Evolutionary conservation across 345 rosid genomes (phyloP), one percentile per base, ranked within the genome.

Genomic region (Psidium friedrichsthalianum): DNA sequence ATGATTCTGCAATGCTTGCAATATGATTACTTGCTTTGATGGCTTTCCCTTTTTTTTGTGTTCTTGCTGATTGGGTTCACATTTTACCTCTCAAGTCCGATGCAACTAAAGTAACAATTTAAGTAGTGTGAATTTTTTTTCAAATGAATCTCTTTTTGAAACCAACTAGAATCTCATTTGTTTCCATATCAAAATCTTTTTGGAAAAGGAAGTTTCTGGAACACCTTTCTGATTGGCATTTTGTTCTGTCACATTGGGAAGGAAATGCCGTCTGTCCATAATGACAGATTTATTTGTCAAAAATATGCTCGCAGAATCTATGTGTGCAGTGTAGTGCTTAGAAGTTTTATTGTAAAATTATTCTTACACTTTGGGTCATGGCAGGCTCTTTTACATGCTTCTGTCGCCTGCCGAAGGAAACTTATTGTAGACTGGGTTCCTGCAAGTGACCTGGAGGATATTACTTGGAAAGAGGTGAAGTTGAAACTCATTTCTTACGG

Each of bases 371-470:
- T 56, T 83, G 76, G 51, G 56, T 52, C 56, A 83, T 59, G 86
- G 58, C 92, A 96, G 99, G 99, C 99, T 88, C 98, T 97, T 89
- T 89, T 97, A 91, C 99, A 97, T 64, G 98, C 99, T 83, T 94
- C 98, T 64, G 97, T 96, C 89, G 94, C 93, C 76, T 87, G 94
- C 86, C 85, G 87, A 56, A 94, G 93, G 91, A 96, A 96, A 89
- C 98, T 96, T 85, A 87, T 93, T 61, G 89, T 96, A 69, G 95
- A 96, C 83, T 96, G 98, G 98, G 90, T 96, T 86, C 91, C 99
- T 82, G 98, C 99, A 3, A 89, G 96, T 83, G 93, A 96, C 91
- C 97, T 96, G 82, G 99, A 95, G 91, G 92, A 92, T 82, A 87
- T 44, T 18, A 89, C 93, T 2, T 90, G 91, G 52, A 89, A 84